Evolutionary conservation across 306 rosid species (phyloP).

Genomic region (Vigna mungo): DNA sequence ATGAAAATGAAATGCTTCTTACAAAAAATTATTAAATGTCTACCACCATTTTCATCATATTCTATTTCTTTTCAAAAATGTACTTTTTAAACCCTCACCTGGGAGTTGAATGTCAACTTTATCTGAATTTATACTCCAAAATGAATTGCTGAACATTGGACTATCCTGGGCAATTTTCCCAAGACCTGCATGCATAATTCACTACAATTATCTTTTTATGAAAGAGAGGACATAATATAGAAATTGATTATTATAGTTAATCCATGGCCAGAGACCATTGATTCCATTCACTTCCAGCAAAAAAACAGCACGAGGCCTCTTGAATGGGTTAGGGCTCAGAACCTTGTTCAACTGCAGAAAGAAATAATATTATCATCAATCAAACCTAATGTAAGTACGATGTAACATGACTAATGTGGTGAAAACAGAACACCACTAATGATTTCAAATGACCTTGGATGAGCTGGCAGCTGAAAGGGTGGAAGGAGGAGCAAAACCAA

Average conservation of each 20-base stretch:
- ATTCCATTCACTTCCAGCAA: slow-evolving; percentile 78
- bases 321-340: slow-evolving; percentile 88
- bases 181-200: slow-evolving; percentile 60
- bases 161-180: slow-evolving; percentile 54
- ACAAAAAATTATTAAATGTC: background rate
- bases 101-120: slow-evolving; percentile 75
- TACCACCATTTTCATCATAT: slow-evolving; percentile 8
- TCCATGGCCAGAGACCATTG: slow-evolving; percentile 60
- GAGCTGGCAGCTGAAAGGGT: slow-evolving; percentile 75
- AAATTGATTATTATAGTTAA: slow-evolving; percentile 34
- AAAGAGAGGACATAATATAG: slow-evolving; percentile 9
- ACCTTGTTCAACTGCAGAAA: slow-evolving; percentile 81
- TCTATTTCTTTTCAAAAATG: slow-evolving; percentile 27
- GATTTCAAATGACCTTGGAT: slow-evolving; percentile 69
- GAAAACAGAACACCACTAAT: slow-evolving; percentile 14
- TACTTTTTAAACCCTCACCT: slow-evolving; percentile 53
- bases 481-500: slow-evolving; percentile 84
- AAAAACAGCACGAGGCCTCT: slow-evolving; percentile 84
- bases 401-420: slow-evolving; percentile 24
- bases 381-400: slow-evolving; percentile 37
- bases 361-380: slow-evolving; percentile 34
- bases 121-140: slow-evolving; percentile 54
- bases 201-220: slow-evolving; percentile 24
- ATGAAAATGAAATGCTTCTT: slow-evolving; percentile 20
- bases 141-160: slow-evolving; percentile 56